phyloP scores from a whole-genome alignment of 1,284 basidiomycete genomes.

The Tilletiaria anomala region DNA sequence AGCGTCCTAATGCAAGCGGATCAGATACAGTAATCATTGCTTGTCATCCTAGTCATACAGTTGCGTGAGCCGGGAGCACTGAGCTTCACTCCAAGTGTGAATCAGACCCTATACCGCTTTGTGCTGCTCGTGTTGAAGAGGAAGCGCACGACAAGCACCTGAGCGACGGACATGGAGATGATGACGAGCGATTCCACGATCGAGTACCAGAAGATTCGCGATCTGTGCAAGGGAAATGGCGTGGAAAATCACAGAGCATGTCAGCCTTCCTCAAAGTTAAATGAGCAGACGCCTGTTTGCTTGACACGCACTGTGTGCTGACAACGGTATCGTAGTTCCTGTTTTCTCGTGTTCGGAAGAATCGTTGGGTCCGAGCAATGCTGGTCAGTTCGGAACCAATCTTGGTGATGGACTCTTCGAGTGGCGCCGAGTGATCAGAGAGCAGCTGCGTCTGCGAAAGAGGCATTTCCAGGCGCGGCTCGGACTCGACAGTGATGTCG shows the following conservation, averaged over 20 bases:
- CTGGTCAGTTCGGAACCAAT: slow-evolving; percentile 19
- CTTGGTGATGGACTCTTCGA: slow-evolving; percentile 27
- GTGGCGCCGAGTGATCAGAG: slow-evolving; percentile 29
- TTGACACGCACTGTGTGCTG: slow-evolving; percentile 18
- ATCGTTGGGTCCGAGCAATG: slow-evolving; percentile 29
- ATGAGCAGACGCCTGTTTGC: no score
- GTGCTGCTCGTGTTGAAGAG: slow-evolving; percentile 31
- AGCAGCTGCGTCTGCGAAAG: slow-evolving; percentile 19
- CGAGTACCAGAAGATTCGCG: slow-evolving; percentile 31
- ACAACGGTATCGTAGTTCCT: slow-evolving; percentile 30
- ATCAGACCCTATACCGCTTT: slow-evolving; percentile 32
- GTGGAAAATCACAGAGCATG: no score
- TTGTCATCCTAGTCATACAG: no score
- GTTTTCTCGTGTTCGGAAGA: slow-evolving; percentile 36
- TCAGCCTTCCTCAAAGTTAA: no score
- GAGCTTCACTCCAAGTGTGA: no score
- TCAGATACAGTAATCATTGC: no score
- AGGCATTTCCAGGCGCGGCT: slow-evolving; percentile 32
- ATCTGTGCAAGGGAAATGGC: slow-evolving; percentile 2
- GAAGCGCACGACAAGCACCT: slow-evolving; percentile 29
- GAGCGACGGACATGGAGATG: slow-evolving; percentile 25
- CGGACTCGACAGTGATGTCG: slow-evolving; percentile 38
- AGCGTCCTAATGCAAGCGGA: no score
- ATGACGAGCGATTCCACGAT: slow-evolving; percentile 27
- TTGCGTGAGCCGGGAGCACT: no score